These are phyloP conservation scores for Scytalidium lignicola DNA, from an alignment of 2,329 filamentous ascomycete species.

Conservation along the genomic window DNA sequence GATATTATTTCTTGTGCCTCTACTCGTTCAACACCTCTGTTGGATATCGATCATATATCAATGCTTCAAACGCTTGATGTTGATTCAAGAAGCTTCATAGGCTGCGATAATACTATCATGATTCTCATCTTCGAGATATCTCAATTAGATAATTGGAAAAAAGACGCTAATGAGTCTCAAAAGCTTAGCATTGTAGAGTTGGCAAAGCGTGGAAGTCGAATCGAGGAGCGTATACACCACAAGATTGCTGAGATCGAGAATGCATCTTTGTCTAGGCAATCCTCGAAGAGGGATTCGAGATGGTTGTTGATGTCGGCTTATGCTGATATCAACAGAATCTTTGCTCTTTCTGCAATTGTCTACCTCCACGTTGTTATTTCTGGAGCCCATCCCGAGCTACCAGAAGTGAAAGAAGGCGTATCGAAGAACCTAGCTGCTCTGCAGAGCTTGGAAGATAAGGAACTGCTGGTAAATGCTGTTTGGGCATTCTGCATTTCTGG, in stretches of 20 bases:
- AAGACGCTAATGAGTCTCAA: not conserved
- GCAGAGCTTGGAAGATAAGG: not conserved
- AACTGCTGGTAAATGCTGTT: not conserved
- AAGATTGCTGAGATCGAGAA: not conserved
- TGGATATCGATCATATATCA: not conserved
- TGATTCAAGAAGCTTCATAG: not conserved
- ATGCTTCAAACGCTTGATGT: not conserved
- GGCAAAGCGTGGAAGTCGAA: not conserved
- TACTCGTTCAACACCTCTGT: not conserved
- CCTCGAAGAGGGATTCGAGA: no score
- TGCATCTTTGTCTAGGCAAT: not conserved
- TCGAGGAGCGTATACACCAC: conserved; percentile 4
- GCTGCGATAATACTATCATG: not conserved
- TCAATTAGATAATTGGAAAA: conserved; percentile 1
- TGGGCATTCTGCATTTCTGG: conserved; percentile 4
- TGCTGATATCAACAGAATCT: conserved; percentile 8
- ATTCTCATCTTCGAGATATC: conserved; percentile 2
- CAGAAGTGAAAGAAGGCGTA: conserved; percentile 9
- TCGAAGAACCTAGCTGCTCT: conserved; percentile 1
- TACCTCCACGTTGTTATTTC: conserved; percentile 16
- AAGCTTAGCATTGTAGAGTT: conserved; percentile 4
- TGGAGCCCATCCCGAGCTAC: conserved; percentile 13
- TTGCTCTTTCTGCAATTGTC: conserved; percentile 10
- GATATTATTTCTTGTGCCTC: conserved; percentile 1
- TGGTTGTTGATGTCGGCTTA: no score